phyloP scores from a whole-genome alignment of 2,329 filamentous ascomycete species.

The Fusarium sambucinum region DNA sequence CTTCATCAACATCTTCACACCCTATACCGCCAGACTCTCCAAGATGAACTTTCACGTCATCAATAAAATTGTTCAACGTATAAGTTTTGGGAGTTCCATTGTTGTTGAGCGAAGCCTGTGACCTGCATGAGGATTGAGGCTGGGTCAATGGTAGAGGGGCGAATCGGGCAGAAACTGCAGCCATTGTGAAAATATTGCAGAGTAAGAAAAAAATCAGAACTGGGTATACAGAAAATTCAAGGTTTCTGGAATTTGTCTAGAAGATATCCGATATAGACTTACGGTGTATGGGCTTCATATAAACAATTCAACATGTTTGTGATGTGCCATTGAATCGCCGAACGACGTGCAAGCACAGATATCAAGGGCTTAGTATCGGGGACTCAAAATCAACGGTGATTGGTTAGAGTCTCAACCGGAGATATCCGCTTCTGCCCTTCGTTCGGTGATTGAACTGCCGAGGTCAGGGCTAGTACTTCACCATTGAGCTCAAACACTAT shows the following conservation, averaged over 20 bases:
- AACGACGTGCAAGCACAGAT: neutral
- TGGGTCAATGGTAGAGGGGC: conserved; percentile 8
- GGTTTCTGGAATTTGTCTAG: neutral
- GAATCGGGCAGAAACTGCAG: conserved; percentile 15
- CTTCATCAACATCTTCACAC: conserved; percentile 14
- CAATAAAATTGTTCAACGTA: neutral
- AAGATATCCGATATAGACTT: neutral
- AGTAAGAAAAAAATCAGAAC: neutral
- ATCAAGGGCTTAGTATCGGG: neutral
- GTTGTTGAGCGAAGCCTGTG: neutral
- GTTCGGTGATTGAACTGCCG: conserved; percentile 12
- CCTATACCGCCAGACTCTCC: conserved; percentile 12
- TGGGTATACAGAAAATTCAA: fast-evolving
- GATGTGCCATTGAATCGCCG: neutral
- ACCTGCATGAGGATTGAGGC: neutral
- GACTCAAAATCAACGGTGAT: neutral
- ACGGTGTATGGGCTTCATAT: neutral
- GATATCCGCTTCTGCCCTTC: neutral
- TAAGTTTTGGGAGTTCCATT: neutral
- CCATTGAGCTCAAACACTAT: neutral
- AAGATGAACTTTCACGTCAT: neutral
- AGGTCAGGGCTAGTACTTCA: neutral
- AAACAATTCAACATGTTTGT: neutral
- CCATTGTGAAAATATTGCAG: neutral
- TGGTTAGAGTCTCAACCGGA: neutral